Evolutionary conservation across 1,139 yeast genomes (phyloP), one percentile per base, ranked within the genome.

Genomic region (Arxiozyma heterogenica): DNA sequence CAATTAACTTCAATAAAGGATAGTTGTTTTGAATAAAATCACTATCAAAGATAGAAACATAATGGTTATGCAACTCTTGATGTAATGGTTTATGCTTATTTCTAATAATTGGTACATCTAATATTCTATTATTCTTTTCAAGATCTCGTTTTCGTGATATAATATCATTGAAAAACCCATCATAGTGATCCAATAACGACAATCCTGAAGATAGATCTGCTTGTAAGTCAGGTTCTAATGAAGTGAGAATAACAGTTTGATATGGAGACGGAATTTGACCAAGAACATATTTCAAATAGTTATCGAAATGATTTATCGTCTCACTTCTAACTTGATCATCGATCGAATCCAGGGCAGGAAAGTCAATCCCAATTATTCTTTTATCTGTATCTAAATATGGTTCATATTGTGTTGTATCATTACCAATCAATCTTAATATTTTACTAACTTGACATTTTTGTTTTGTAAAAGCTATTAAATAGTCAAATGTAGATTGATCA

Each of bases 261-360:
- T 78, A 77, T 0, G 93, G 91, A 0, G 88, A 76, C 0, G 94
- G 93, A n/a, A 83, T 65, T 58, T 80, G 82, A 41, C 86, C 75
- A 34, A 83, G 62, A 17, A 84, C 74, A 46, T 73, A 72, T 52
- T 83, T 63, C n/a, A 74, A 44, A 34, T 76, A 69, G 52, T 74
- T 76, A 66, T 87, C 95, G 56, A 80, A 75, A 18, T 70, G 65
- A 25, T 57, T 57, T 48, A 78, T 59, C 8, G 71, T 68, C 27
- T 66, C 64, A 1, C 61, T 61, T 46, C 79, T 64, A 12, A 54
- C 49, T 11, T 67, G 67, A 2, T 61, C 62, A 2, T 20, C 45
- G 8, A 15, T 41, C 2, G 21, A 39, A 18, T 48, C 30, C 22
- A 84, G 67, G 43, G 71, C 74, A 18, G 79, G 77, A 53, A 84